These are phyloP conservation scores for Filobasidium uniguttulatum DNA, from an alignment of 1,284 basidiomycete genomes.

Conservation along the genomic window DNA sequence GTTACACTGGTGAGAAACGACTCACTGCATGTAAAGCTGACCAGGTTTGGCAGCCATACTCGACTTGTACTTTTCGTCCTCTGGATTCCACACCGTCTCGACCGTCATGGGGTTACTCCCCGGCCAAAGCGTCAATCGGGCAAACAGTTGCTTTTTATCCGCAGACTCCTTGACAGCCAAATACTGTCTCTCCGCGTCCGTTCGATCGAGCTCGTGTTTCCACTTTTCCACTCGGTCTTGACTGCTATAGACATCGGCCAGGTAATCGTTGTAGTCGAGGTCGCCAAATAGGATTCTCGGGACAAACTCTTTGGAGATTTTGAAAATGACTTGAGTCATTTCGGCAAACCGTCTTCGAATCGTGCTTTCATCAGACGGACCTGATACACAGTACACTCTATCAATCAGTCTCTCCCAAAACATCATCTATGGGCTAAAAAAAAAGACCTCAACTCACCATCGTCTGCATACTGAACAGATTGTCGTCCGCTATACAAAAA, in stretches of 20 bases:
- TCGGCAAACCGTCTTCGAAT: background rate
- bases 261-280: no score
- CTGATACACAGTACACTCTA: background rate
- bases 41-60: background rate
- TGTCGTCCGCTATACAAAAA: constrained; percentile 19
- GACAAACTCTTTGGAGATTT: background rate
- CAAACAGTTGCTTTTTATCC: background rate
- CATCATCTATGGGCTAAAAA: background rate
- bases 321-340: background rate
- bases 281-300: no score
- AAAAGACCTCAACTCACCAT: no score
- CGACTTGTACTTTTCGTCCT: no score
- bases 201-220: background rate
- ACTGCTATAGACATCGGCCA: background rate
- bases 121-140: background rate
- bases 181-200: background rate
- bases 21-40: background rate
- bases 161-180: background rate
- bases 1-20: background rate
- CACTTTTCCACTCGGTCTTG: background rate
- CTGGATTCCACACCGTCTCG: no score
- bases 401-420: background rate
- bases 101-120: no score
- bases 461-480: no score
- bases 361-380: background rate